phyloP scores from a whole-genome alignment of 2,329 filamentous ascomycete species.

The Aspergillus carbonarius region DNA sequence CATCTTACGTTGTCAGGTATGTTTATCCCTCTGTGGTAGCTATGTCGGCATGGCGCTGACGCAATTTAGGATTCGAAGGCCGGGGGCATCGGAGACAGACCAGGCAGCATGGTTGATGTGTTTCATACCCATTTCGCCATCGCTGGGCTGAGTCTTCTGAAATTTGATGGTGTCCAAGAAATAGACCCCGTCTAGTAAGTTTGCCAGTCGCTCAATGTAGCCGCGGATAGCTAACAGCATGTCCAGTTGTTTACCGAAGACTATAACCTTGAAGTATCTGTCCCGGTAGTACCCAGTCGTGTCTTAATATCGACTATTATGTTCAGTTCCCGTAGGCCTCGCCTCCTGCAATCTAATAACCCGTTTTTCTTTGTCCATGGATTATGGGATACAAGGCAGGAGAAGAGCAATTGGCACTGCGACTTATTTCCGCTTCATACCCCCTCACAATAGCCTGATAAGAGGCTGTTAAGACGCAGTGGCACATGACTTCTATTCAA shows the following conservation, averaged over 20 bases:
- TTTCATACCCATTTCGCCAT: slow-evolving; percentile 93
- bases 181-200: slow-evolving; percentile 85
- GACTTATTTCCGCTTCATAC: slow-evolving; percentile 44
- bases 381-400: slow-evolving; percentile 69
- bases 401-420: slow-evolving; percentile 54
- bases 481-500: slow-evolving; percentile 27
- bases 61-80: slow-evolving; percentile 66
- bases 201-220: not conserved
- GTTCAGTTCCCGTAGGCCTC: slow-evolving; percentile 7
- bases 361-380: slow-evolving; percentile 54
- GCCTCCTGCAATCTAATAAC: slow-evolving; percentile 72
- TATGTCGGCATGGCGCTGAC: slow-evolving; percentile 6
- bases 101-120: slow-evolving; percentile 93
- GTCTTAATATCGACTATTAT: not conserved
- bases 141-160: slow-evolving; percentile 80
- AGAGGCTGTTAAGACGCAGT: slow-evolving; percentile 42
- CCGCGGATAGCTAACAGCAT: slow-evolving; percentile 15
- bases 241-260: slow-evolving; percentile 67
- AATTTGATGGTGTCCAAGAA: slow-evolving; percentile 71
- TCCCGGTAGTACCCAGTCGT: slow-evolving; percentile 30
- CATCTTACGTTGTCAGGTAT: slow-evolving; percentile 78
- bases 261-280: slow-evolving; percentile 61
- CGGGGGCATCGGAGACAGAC: slow-evolving; percentile 86
- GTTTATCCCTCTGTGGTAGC: slow-evolving; percentile 12
- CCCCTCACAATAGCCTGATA: slow-evolving; percentile 35